Evolutionary conservation across 129 eudicot genomes (phyloP).

Genomic region (Tanacetum coccineum): DNA sequence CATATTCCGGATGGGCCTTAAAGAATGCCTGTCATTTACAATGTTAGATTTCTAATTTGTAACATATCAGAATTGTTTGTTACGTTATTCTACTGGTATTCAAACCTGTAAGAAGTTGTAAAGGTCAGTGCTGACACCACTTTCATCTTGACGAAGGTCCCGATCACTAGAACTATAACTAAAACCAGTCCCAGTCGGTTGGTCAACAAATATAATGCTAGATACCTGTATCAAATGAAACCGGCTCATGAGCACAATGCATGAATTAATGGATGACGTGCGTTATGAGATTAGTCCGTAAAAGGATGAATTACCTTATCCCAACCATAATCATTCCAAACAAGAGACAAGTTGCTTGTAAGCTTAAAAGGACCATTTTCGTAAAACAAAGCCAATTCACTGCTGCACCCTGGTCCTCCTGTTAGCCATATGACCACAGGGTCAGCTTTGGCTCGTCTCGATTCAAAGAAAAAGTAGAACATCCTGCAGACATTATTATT

Average conservation of each 20-base stretch:
- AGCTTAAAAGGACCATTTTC: conserved; percentile 83
- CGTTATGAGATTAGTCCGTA: background rate
- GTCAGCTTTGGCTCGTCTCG: conserved; percentile 4
- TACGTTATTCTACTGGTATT: background rate
- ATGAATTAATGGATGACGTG: too few species aligned
- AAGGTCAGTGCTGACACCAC: background rate
- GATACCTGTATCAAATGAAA: conserved; percentile 4
- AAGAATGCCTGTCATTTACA: conserved; percentile 15
- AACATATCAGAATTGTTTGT: background rate
- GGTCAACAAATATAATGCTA: background rate
- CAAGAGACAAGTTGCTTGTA: conserved; percentile 50
- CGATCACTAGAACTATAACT: conserved; percentile 17
- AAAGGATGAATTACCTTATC: conserved; percentile 45
- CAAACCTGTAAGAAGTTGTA: conserved; percentile 43
- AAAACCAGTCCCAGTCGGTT: conserved; percentile 10
- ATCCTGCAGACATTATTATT: conserved; percentile 55
- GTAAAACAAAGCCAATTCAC: conserved; percentile 71
- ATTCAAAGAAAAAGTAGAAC: conserved; percentile 49
- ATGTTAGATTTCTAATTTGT: conserved; percentile 12
- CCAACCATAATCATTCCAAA: conserved; percentile 85
- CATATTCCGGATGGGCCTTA: background rate
- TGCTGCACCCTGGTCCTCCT: conserved; percentile 88
- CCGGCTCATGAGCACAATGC: background rate
- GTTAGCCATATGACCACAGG: conserved; percentile 88
- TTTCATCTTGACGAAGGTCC: background rate